Evolutionary conservation across 2,329 filamentous ascomycete genomes (phyloP), one percentile per base, ranked within the genome.

Genomic region (Passalora sequoiae): DNA sequence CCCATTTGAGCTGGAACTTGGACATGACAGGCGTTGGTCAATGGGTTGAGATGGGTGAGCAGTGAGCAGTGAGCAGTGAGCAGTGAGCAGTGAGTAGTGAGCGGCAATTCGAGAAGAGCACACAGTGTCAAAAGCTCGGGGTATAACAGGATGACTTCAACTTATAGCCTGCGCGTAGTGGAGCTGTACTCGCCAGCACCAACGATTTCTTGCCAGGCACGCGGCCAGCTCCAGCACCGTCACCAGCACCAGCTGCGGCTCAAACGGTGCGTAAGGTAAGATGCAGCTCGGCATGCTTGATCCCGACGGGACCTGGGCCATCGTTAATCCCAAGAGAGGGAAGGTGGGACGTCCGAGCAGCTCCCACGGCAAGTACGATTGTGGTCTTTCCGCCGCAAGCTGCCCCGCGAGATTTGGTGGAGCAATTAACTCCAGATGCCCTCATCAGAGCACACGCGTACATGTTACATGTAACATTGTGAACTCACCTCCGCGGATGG

Each of bases 1-100:
- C 61, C 61, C 61, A 63, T 54, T 60, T 62, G 41, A 63, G 50
- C 38, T 61, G 56, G 48, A 58, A 63, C 32, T 61, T 62, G 30
- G 57, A 60, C 60, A 63, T 63, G 24, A 12, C 47, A 27, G 24
- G 12, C 24, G 24, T 27, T 27, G 24, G 24, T 27, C 12, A 12
- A 7, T 27, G 24, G 6, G 24, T 12, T 27, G 24, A 12, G 6
- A 12, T 27, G 6, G 12, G 24, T n/a, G n/a, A n/a, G 24, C 24
- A 6, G 24, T 6, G 24, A 27, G 24, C 6, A 27, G 24, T 7
- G 24, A 27, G 24, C 24, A 27, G 24, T 12, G 24, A 7, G 6
- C 6, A 12, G 12, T 27, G 24, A 12, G 24, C 6, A 12, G 24
- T 6, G 6, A 27, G 12, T 27, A 12, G 24, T 27, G 6, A 27